Conservation (phyloP, 352 stramenopile species). For the Globisporangium orthogonon region DNA sequence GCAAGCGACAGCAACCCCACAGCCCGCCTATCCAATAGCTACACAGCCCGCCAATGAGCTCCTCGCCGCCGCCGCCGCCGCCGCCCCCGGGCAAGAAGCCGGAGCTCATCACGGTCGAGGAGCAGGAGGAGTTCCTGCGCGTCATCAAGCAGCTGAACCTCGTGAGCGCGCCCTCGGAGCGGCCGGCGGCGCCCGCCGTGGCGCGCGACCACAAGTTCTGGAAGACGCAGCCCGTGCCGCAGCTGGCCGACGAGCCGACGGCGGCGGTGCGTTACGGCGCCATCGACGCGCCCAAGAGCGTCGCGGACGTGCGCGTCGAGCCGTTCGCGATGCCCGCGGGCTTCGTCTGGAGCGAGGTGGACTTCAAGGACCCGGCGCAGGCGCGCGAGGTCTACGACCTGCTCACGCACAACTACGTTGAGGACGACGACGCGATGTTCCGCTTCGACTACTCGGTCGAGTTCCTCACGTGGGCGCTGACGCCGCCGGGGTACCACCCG, state of each 20-base stretch:
- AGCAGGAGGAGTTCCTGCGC: conserved; percentile 67
- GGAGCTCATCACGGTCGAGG: conserved; percentile 39
- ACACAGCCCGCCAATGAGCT: not conserved
- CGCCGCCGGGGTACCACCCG: conserved; percentile 88
- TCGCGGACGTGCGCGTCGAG: conserved; percentile 86
- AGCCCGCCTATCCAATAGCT: too few relatives aligned
- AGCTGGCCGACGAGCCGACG: conserved; percentile 47
- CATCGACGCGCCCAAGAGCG: conserved; percentile 91
- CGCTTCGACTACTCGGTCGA: conserved; percentile 88
- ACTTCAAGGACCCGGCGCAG: conserved; percentile 80
- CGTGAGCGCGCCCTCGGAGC: conserved; percentile 17
- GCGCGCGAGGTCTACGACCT: conserved; percentile 94
- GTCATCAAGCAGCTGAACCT: conserved; percentile 62
- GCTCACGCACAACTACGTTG: conserved; percentile 98
- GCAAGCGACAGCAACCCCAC: too few relatives aligned
- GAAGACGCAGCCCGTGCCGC: conserved; percentile 86
- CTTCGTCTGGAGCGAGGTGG: conserved; percentile 91
- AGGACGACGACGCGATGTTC: conserved; percentile 98
- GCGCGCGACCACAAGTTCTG: conserved; percentile 80
- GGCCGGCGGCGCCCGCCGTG: conserved; percentile 11
- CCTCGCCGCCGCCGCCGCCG: not conserved
- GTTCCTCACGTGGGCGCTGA: conserved; percentile 90
- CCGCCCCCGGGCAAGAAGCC: conserved; percentile 1
- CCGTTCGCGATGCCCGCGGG: conserved; percentile 95
- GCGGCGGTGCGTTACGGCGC: conserved; percentile 72